Conservation (phyloP, 2,329 filamentous ascomycete species). For the Fusarium graminum region DNA sequence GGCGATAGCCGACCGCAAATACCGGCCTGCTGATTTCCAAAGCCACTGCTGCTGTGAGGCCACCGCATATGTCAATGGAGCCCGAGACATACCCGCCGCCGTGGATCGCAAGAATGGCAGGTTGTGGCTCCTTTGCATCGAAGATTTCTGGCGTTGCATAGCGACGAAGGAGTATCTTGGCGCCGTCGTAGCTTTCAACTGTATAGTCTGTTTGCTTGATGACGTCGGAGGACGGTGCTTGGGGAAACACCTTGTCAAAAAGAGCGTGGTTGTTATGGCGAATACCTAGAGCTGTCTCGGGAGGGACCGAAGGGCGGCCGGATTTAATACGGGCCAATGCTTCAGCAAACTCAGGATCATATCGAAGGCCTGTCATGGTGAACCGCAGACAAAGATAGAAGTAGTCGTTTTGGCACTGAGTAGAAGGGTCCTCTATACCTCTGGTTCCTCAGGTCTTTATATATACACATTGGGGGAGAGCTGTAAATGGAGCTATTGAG, state of each 20-base stretch:
- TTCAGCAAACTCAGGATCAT: constrained; percentile 40
- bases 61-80: constrained; percentile 13
- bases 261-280: constrained; percentile 20
- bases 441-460: constrained; percentile 4
- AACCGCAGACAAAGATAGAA: neutral
- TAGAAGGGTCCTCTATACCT: neutral
- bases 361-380: constrained; percentile 34
- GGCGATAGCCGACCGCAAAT: constrained; percentile 43
- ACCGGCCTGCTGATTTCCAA: constrained; percentile 23
- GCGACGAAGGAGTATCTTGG: constrained; percentile 29
- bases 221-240: constrained; percentile 1
- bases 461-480: constrained; percentile 5
- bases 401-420: neutral
- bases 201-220: constrained; percentile 29
- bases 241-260: constrained; percentile 19
- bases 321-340: constrained; percentile 31
- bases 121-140: constrained; percentile 20
- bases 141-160: constrained; percentile 28
- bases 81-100: constrained; percentile 39
- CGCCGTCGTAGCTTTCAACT: constrained; percentile 34
- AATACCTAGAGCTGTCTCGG: constrained; percentile 31
- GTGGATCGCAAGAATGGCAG: constrained; percentile 31
- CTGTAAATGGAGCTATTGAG: constrained; percentile 5
- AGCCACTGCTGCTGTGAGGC: constrained; percentile 8
- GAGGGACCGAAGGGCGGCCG: constrained; percentile 7